Evolutionary conservation across 2,329 filamentous ascomycete genomes (phyloP), one percentile per base, ranked within the genome.

Genomic region (Davidsoniella virescens): DNA sequence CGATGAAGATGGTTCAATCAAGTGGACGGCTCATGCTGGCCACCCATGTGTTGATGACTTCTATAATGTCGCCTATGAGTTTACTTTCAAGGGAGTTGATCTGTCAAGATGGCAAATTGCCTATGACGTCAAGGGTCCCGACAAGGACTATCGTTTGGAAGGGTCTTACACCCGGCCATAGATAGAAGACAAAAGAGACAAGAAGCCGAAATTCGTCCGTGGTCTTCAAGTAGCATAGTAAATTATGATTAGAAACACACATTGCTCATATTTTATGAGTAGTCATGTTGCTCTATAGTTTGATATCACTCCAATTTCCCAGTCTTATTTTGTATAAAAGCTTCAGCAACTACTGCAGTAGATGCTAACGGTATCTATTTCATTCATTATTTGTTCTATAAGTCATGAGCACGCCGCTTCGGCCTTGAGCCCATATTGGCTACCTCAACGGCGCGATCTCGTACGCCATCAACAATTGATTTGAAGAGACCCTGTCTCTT

Each of bases 41-140:
- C 83, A 88, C 61, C 64, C 85, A 17, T 87, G 84, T 59, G 71
- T 78, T 18, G 71, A 82, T 23, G 83, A 88, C 58, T 77, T 77
- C 55, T 87, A 87, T 59, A 70, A 82, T 51, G 80, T 83, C 39
- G 66, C 69, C 42, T 87, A 86, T 61, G 71, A 77, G 54, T 88
- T 88, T 62, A 63, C 62, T 7, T 82, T 80, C 56, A 61, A 68
- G 44, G 76, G 73, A 10, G 67, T 80, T 1, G 72, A 72, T 41
- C 57, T 86, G 55, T 60, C 61, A 48, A 62, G 68, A 23, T 85
- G 80, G 75, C 70, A 63, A 26, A 67, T 83, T 42, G 71, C 67
- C 48, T 85, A 86, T 57, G 70, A 68, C 1, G 83, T 87, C 1
- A 75, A 72, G 23, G 84, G 83, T 0, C 83, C 82, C 2, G 77